phyloP scores from a whole-genome alignment of 169 alveolate genomes.

The Perkinsus chesapeaki region DNA sequence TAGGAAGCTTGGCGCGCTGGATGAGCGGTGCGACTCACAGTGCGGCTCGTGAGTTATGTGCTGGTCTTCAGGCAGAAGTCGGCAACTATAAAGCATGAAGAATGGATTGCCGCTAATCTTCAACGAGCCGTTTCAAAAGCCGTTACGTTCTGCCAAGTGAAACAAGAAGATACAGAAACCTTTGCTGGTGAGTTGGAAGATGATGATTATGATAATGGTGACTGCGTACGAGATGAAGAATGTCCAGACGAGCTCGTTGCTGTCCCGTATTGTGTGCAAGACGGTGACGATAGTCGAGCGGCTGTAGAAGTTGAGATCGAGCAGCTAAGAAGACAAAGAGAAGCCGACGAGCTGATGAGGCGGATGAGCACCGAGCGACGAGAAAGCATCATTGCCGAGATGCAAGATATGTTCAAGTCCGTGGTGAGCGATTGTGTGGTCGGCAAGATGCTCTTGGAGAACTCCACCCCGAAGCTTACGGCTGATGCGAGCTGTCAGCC shows the following conservation, averaged over 20 bases:
- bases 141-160: neutral
- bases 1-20: neutral
- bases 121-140: neutral
- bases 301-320: neutral
- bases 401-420: neutral
- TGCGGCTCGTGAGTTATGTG: neutral
- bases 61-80: neutral
- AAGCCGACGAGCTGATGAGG: neutral
- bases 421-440: neutral
- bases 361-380: neutral
- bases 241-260: no score
- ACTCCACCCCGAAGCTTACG: neutral
- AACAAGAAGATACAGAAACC: neutral
- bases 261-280: neutral
- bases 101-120: neutral
- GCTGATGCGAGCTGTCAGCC: neutral
- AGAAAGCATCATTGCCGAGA: neutral
- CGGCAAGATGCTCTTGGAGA: neutral
- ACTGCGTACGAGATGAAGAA: neutral
- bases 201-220: neutral
- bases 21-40: neutral
- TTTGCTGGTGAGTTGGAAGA: neutral
- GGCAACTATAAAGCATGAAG: neutral
- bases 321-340: neutral
- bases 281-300: neutral